Percentiles rank a stretch among this genome's conserved stretches.
Evolutionary conservation across 2,329 filamentous ascomycete species (phyloP).

Genomic region (Apiospora marii): DNA sequence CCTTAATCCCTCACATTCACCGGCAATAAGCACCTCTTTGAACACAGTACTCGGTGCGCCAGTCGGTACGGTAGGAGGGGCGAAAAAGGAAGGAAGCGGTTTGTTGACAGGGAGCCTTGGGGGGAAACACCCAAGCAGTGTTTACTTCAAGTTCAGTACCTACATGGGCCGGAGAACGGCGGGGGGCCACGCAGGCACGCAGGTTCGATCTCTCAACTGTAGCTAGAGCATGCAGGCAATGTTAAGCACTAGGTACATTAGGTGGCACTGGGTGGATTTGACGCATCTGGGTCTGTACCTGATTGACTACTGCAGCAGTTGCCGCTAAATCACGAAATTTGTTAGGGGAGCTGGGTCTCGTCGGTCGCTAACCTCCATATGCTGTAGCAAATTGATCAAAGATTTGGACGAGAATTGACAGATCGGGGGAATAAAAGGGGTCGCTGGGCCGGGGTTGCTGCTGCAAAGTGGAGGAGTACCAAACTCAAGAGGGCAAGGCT

Average conservation of each 20-base stretch:
- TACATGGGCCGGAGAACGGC: conserved; percentile 1
- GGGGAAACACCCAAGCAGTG: background rate
- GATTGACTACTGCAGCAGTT: conserved; percentile 1
- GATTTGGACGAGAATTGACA: background rate
- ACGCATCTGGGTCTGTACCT: conserved; percentile 14
- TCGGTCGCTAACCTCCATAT: conserved; percentile 10
- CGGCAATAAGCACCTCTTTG: too few species aligned
- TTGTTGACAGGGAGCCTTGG: too few species aligned
- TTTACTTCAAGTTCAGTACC: background rate
- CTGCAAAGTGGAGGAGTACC: conserved; percentile 15
- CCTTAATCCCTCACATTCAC: too few species aligned
- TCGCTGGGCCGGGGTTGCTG: conserved; percentile 13
- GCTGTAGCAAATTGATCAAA: conserved; percentile 12
- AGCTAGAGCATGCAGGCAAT: conserved; percentile 4
- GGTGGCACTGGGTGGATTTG: conserved; percentile 12
- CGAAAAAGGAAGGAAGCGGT: too few species aligned
- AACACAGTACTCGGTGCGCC: too few species aligned
- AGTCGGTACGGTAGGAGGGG: too few species aligned
- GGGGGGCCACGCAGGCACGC: background rate
- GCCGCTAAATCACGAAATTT: conserved; percentile 18
- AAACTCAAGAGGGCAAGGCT: conserved; percentile 16
- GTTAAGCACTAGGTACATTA: conserved; percentile 14
- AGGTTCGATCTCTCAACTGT: conserved; percentile 9
- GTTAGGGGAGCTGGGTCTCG: conserved; percentile 13
- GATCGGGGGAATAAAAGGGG: conserved; percentile 18